phyloP scores from a whole-genome alignment of 2,329 filamentous ascomycete genomes.

The Alternaria novae-zelandiae region DNA sequence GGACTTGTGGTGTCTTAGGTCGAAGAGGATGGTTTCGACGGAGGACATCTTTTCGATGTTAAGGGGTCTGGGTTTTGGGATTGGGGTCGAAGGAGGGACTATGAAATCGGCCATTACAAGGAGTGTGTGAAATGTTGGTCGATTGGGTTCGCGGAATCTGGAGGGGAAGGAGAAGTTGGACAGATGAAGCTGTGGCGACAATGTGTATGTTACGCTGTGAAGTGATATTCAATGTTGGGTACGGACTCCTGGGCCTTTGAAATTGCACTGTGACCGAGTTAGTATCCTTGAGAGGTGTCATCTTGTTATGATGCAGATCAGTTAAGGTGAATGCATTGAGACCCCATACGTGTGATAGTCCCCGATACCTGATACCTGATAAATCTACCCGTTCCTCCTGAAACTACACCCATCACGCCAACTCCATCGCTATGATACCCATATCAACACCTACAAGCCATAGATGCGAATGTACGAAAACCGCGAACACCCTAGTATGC shows the following conservation, averaged over 20 bases:
- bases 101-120: not conserved
- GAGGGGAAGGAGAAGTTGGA: not conserved
- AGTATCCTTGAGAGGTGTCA: not conserved
- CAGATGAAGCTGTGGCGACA: not conserved
- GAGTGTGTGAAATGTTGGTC: not conserved
- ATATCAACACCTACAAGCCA: not conserved
- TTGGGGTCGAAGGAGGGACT: not conserved
- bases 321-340: not conserved
- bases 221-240: not conserved
- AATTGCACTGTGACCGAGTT: not conserved
- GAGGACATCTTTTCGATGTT: not conserved
- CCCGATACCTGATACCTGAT: not conserved
- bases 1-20: not conserved
- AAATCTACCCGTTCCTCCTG: not conserved
- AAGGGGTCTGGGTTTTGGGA: not conserved
- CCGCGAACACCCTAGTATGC: not conserved
- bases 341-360: not conserved
- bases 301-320: not conserved
- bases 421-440: slow-evolving; percentile 6
- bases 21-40: not conserved
- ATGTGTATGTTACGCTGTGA: not conserved
- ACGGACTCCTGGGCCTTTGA: not conserved
- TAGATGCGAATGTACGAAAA: not conserved
- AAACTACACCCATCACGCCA: not conserved
- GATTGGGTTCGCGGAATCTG: not conserved